These are phyloP conservation scores for Lactarius quietus DNA, from an alignment of 768 basidiomycete species.

Conservation along the genomic window DNA sequence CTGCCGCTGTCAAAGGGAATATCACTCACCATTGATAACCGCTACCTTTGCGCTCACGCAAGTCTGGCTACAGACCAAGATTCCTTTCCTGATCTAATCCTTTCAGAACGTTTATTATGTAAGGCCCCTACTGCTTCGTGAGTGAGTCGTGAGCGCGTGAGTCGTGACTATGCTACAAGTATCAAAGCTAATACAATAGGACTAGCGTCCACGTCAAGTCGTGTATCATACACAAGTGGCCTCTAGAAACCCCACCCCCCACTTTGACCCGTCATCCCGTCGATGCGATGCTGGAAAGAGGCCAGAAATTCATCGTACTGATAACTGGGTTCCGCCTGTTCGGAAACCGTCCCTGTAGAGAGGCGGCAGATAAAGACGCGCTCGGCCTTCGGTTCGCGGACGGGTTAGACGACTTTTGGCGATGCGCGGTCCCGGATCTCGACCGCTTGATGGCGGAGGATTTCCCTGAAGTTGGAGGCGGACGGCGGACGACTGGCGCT, in stretches of 20 bases:
- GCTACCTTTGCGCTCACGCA: background rate
- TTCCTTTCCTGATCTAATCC: background rate
- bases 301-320: slow-evolving; percentile 22
- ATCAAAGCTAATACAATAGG: background rate
- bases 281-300: slow-evolving; percentile 19
- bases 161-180: background rate
- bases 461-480: slow-evolving; percentile 4
- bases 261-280: slow-evolving; percentile 19
- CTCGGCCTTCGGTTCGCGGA: background rate
- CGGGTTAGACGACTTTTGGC: background rate
- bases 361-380: background rate
- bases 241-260: slow-evolving; percentile 22
- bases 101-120: background rate
- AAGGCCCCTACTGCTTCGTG: background rate
- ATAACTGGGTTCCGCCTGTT: background rate
- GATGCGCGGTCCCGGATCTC: background rate
- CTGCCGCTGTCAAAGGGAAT: background rate
- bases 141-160: too few relatives aligned
- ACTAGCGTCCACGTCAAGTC: background rate
- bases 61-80: background rate
- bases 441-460: background rate
- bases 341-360: background rate
- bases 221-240: background rate
- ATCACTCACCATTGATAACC: background rate
- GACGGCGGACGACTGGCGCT: slow-evolving; percentile 16